phyloP scores from a whole-genome alignment of 148 eudicot genomes.

The Vaccinium myrtillus region DNA sequence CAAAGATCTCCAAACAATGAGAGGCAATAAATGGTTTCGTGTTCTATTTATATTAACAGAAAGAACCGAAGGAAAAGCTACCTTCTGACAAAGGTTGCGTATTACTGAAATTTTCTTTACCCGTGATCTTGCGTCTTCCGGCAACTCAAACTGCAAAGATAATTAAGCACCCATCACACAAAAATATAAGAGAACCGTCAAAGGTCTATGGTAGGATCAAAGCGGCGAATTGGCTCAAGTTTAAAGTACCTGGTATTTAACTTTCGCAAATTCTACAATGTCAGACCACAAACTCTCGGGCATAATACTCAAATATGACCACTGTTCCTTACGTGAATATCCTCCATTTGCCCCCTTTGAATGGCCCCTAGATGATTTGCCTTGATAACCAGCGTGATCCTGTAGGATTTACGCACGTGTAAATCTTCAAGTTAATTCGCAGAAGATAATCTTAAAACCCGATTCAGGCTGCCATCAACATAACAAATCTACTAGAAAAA shows the following conservation, averaged over 20 bases:
- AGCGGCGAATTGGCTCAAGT: neutral
- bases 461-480: neutral
- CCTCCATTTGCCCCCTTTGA: constrained; percentile 47
- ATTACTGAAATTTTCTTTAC: constrained; percentile 90
- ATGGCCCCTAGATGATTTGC: constrained; percentile 55
- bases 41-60: neutral
- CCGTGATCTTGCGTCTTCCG: constrained; percentile 63
- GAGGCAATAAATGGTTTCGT: neutral
- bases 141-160: constrained; percentile 70
- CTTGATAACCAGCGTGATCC: constrained; percentile 49
- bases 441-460: neutral
- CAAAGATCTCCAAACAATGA: neutral
- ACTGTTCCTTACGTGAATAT: constrained; percentile 37
- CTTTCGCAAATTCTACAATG: constrained; percentile 70
- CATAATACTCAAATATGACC: constrained; percentile 42
- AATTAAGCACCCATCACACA: neutral
- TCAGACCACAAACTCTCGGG: constrained; percentile 87
- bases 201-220: neutral
- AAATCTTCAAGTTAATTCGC: neutral
- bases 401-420: constrained; percentile 24
- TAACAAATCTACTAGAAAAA: neutral
- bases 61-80: constrained; percentile 21
- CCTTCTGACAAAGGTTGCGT: constrained; percentile 93
- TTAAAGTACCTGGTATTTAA: constrained; percentile 80
- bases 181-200: constrained; percentile 2